These are phyloP conservation scores for Candida nanaspora DNA, from an alignment of 805 yeast genomes.

Conservation along the genomic window DNA sequence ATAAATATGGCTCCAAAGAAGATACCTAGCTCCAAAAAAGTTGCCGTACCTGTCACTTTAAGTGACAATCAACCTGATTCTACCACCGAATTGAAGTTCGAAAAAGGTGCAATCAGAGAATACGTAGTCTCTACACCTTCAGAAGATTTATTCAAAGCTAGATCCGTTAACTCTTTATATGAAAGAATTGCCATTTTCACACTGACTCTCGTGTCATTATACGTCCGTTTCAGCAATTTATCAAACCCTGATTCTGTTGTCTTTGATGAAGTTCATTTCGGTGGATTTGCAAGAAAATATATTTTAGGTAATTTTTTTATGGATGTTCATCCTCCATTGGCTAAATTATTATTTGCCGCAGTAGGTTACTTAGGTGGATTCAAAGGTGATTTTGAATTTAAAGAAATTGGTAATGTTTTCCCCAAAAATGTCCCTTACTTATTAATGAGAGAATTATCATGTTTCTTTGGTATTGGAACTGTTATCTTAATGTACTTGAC, in stretches of 20 bases:
- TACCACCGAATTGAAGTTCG: conserved; percentile 37
- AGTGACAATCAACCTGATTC: conserved; percentile 7
- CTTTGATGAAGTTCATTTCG: conserved; percentile 97
- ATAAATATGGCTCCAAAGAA: conserved; percentile 1
- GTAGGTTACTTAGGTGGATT: conserved; percentile 63
- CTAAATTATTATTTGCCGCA: conserved; percentile 73
- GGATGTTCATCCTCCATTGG: conserved; percentile 88
- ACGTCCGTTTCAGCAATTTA: conserved; percentile 56
- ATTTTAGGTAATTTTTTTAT: conserved; percentile 64
- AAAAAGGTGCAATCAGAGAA: conserved; percentile 46
- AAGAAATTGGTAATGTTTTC: conserved; percentile 55
- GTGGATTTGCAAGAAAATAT: conserved; percentile 93
- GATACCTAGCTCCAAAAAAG: not conserved
- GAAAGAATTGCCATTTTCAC: conserved; percentile 36
- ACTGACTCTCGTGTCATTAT: conserved; percentile 38
- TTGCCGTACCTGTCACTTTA: not conserved
- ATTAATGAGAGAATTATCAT: conserved; percentile 65
- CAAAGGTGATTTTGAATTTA: conserved; percentile 62
- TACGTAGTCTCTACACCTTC: conserved; percentile 49
- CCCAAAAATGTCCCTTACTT: conserved; percentile 58
- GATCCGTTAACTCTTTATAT: conserved; percentile 28
- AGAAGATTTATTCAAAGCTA: conserved; percentile 28
- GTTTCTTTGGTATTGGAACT: conserved; percentile 61
- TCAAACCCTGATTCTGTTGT: conserved; percentile 78
- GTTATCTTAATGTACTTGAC: conserved; percentile 61